Evolutionary conservation across 2,329 filamentous ascomycete genomes (phyloP).

Genomic region (Aureobasidium sp.): DNA sequence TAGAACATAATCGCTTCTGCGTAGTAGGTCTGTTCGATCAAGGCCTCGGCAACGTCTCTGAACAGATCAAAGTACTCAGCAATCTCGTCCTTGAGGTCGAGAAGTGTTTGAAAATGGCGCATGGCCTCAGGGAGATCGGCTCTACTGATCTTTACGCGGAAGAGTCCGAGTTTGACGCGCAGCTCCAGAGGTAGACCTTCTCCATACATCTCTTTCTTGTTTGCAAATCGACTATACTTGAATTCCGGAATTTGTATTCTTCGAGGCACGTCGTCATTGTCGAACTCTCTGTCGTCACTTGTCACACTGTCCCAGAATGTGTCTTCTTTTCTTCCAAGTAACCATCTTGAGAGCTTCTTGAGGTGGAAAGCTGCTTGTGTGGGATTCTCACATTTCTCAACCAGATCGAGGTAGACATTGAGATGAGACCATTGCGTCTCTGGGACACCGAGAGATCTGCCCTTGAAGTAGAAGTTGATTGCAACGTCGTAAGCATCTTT

Average conservation of each 20-base stretch:
- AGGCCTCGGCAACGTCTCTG: constrained; percentile 58
- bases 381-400: constrained; percentile 57
- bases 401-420: constrained; percentile 76
- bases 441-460: constrained; percentile 14
- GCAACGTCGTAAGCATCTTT: constrained; percentile 42
- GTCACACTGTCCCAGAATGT: constrained; percentile 62
- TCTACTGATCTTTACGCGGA: constrained; percentile 61
- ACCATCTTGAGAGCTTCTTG: constrained; percentile 70
- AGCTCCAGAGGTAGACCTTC: constrained; percentile 70
- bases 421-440: constrained; percentile 68
- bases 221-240: constrained; percentile 22
- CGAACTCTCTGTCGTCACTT: constrained; percentile 75
- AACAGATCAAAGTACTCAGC: constrained; percentile 72
- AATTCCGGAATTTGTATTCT: constrained; percentile 56
- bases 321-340: constrained; percentile 69
- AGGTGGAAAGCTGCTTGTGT: constrained; percentile 60
- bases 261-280: constrained; percentile 61
- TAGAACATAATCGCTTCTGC: constrained; percentile 54
- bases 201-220: constrained; percentile 52
- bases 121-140: constrained; percentile 56
- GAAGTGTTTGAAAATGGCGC: constrained; percentile 46
- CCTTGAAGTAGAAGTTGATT: constrained; percentile 41
- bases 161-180: constrained; percentile 74
- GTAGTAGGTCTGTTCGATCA: constrained; percentile 45
- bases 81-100: constrained; percentile 59